phyloP scores from a whole-genome alignment of 2,329 filamentous ascomycete genomes.

The Aphanocladium album region DNA sequence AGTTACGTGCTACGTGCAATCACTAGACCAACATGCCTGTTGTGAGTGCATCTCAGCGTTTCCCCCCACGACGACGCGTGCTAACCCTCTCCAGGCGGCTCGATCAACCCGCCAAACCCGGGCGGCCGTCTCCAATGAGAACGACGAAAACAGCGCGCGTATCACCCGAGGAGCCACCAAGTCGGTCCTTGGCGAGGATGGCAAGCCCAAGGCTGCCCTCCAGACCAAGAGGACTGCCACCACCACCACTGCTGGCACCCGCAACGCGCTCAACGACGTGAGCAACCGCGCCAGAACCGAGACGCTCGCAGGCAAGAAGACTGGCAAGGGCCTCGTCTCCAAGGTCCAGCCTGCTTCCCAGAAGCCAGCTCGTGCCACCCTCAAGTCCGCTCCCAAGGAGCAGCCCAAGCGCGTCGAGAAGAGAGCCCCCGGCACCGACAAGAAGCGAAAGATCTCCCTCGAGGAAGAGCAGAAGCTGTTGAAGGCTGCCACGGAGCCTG shows the following conservation, averaged over 20 bases:
- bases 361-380: constrained; percentile 57
- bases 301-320: constrained; percentile 69
- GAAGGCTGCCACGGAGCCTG: constrained; percentile 12
- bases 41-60: neutral
- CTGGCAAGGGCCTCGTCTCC: constrained; percentile 65
- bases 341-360: constrained; percentile 81
- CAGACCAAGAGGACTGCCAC: constrained; percentile 63
- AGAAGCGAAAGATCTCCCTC: constrained; percentile 55
- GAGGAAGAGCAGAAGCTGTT: constrained; percentile 23
- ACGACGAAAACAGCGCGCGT: constrained; percentile 88
- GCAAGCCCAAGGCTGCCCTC: constrained; percentile 61
- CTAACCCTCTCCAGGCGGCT: constrained; percentile 40
- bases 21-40: constrained; percentile 13
- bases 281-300: constrained; percentile 89
- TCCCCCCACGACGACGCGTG: neutral
- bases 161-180: constrained; percentile 93
- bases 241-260: constrained; percentile 59
- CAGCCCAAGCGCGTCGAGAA: constrained; percentile 52
- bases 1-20: constrained; percentile 9
- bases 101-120: constrained; percentile 57
- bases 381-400: constrained; percentile 65
- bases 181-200: constrained; percentile 60
- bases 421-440: constrained; percentile 56
- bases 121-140: constrained; percentile 81
- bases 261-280: constrained; percentile 84